Base-by-base conservation (phyloP, 179 eudicot genomes). In the Patellifolia procumbens region DNA sequence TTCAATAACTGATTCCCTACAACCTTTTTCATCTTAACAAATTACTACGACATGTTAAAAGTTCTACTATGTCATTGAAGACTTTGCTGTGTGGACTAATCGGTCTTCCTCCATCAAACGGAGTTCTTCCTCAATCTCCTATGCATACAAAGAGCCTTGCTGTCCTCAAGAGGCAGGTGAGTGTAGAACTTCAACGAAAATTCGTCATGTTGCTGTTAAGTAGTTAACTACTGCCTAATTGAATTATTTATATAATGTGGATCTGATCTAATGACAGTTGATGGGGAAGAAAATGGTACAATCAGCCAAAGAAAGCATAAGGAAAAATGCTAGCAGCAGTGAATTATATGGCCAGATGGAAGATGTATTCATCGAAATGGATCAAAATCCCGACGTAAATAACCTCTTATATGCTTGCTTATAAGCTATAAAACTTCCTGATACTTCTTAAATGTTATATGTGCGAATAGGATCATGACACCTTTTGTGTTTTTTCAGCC, bases 331-430 rank as follows among this genome's bases (percentile, higher is more conserved):
- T 61, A 76, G 83, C 73, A 83, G 56, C 64, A 82, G 84, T 0
- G 96, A 91, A 80, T 83, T 91, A 6, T 91, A 89, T 80, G 87
- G 90, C 48, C 85, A 86, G 75, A 91, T 91, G 91, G 84, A 89
- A 85, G 91, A 82, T 28, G 96, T 91, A 58, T 91, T 91, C 79
- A 84, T 91, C 46, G 86, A 89, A 74, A 87, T 89, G 86, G 96
- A 91, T 68, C 85, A 80, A 45, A 81, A 81, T 68, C 88, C 92
- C 17, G 81, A 79, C 52, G 92, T 89, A 83, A 39, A n/a, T n/a
- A 87, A 87, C 82, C 56, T 32, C 72, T 17, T 6, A 9, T 5
- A 28, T 70, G 16, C 28, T 61, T 29, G 68, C 48, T 64, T 24
- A 19, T 34, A 63, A 17, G 1, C 29, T 20, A 63, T 63, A 12